Percentiles rank a stretch among this genome's conserved stretches.
Conservation (phyloP, 192 early-diverging fungal genomes). For the Backusella macrospora region DNA sequence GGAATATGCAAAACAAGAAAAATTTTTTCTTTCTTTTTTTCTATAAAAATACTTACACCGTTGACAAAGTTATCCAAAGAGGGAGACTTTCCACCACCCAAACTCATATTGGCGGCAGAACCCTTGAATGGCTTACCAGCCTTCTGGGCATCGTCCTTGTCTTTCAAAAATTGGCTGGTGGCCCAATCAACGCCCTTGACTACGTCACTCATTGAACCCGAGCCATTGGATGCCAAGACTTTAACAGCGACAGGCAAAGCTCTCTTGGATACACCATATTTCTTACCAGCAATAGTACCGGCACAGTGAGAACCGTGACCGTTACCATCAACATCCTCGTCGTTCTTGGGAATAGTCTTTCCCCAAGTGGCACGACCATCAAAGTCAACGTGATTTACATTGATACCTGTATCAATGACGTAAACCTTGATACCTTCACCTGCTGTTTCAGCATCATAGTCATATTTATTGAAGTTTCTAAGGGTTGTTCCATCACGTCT, state of each 20-base stretch:
- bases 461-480: slow-evolving; percentile 69
- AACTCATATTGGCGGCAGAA: slow-evolving; percentile 92
- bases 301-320: slow-evolving; percentile 91
- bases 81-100: slow-evolving; percentile 83
- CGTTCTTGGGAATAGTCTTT: slow-evolving; percentile 70
- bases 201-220: slow-evolving; percentile 82
- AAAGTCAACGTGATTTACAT: slow-evolving; percentile 85
- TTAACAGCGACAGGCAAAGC: slow-evolving; percentile 88
- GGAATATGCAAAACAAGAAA: neutral
- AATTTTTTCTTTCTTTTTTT: no score
- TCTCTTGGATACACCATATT: slow-evolving; percentile 89
- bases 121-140: slow-evolving; percentile 70
- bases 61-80: slow-evolving; percentile 85
- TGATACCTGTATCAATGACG: slow-evolving; percentile 95
- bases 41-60: slow-evolving; percentile 50
- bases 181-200: slow-evolving; percentile 80
- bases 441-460: slow-evolving; percentile 62
- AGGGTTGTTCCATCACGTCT: slow-evolving; percentile 67
- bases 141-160: slow-evolving; percentile 46
- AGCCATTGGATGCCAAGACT: slow-evolving; percentile 89
- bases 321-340: slow-evolving; percentile 65
- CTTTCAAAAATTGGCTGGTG: slow-evolving; percentile 57
- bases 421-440: slow-evolving; percentile 90
- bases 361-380: slow-evolving; percentile 89
- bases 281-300: slow-evolving; percentile 83